Base-by-base conservation (phyloP, 2,329 filamentous ascomycete genomes). In the Hypoxylon sp. region DNA sequence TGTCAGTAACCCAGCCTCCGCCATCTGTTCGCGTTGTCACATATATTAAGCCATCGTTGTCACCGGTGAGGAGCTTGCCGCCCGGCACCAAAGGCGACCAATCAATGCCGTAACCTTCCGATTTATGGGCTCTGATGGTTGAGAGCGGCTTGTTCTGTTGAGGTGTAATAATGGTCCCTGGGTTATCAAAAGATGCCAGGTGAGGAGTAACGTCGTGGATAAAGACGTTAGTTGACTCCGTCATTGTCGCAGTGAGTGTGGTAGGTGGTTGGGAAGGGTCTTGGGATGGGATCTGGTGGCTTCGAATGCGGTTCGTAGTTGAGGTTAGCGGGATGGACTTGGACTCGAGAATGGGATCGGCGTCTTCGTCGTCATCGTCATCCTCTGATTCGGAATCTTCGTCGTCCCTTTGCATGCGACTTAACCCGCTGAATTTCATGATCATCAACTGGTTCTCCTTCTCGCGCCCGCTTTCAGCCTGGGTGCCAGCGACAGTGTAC, bases 121-220 rank as follows among this genome's bases (percentile, higher is more conserved):
- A 84, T 82, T 94, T 95, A 87, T 99, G 96, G 74, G 95, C 93
- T 73, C 92, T 89, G 74, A 99, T 90, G 2, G 93, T 98, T 72
- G 88, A 92, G 55, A 97, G 82, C 34, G 96, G 94, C 82, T 97
- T 97, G 79, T 94, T 95, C 78, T 97, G 93, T 75, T 92, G 90
- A 1, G 93, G 86, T 5, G 92, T 90, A 72, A 98, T 88, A 71
- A 90, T 85, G 45, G 90, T 91, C 65, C 96, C 95, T 1, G 96
- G 96, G 64, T 88, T 92, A 79, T 98, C 95, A 80, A 99, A 98
- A 56, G 93, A 92, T 62, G 89, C 86, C 62, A 98, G 89, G 79
- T 98, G 93, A 2, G 93, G 91, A 2, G 94, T 96, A 55, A 99
- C 90, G 80, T 99, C 93, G 86, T 98, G 94, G 77, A 99, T 97